Conservation (phyloP, 2,329 filamentous ascomycete species). For the Ophiocordyceps sinensis region DNA sequence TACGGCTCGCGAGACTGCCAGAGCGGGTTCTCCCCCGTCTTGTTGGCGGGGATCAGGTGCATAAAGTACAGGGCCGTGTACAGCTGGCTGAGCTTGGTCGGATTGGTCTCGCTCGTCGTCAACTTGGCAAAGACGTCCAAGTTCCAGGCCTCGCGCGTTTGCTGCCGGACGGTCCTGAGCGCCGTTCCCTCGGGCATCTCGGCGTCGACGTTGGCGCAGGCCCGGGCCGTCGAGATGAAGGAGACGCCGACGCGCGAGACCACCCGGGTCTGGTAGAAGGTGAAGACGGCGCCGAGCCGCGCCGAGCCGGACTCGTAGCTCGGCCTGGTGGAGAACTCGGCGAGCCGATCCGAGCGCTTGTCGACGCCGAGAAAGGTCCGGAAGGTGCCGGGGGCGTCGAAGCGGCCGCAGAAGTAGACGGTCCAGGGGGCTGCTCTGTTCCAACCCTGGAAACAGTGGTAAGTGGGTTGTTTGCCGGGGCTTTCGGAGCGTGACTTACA, state of each 20-base stretch:
- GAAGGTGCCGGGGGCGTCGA: conserved; percentile 30
- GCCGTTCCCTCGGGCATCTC: conserved; percentile 36
- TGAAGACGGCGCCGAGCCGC: conserved; percentile 37
- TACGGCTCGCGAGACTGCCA: conserved; percentile 54
- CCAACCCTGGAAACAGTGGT: conserved; percentile 31
- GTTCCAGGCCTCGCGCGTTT: conserved; percentile 43
- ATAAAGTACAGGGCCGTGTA: conserved; percentile 59
- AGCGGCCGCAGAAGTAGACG: conserved; percentile 49
- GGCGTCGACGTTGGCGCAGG: conserved; percentile 40
- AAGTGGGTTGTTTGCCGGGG: background rate
- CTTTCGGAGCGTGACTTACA: conserved; percentile 17
- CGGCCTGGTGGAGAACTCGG: conserved; percentile 16
- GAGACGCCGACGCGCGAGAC: conserved; percentile 51
- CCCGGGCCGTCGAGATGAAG: conserved; percentile 47
- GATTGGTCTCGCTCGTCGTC: conserved; percentile 40
- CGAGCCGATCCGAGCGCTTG: conserved; percentile 15
- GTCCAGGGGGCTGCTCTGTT: conserved; percentile 48
- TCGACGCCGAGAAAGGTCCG: conserved; percentile 27
- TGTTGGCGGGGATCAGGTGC: conserved; percentile 54
- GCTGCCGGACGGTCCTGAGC: conserved; percentile 27
- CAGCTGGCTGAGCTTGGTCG: conserved; percentile 41
- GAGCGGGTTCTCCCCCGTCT: conserved; percentile 54
- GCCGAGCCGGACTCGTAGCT: conserved; percentile 19
- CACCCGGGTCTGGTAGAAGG: conserved; percentile 31
- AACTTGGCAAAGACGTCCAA: conserved; percentile 47